A percentile compares a stretch with the other conserved stretches of the same genome.
phyloP scores from a whole-genome alignment of 306 rosid species.

The Quercus ilex region DNA sequence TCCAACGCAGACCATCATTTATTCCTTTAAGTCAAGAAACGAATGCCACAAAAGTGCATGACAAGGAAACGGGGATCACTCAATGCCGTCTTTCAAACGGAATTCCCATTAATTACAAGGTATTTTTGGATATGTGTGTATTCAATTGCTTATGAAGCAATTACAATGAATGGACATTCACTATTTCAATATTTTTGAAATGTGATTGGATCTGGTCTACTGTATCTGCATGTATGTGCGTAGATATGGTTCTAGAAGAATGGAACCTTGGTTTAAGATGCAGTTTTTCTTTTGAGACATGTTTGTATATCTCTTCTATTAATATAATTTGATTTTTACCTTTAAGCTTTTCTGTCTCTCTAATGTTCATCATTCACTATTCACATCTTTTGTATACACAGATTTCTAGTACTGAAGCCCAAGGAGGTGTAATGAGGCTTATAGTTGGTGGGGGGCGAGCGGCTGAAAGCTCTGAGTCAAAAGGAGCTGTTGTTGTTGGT shows the following conservation, averaged over 20 bases:
- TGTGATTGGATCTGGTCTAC: background rate
- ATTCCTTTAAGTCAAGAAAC: conserved; percentile 60
- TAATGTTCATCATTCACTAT: background rate
- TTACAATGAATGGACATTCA: background rate
- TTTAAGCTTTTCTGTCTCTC: background rate
- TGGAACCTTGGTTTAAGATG: background rate
- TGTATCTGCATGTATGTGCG: background rate
- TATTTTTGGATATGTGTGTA: conserved; percentile 25
- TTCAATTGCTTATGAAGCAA: conserved; percentile 13
- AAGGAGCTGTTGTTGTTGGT: conserved; percentile 98
- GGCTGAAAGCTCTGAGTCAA: conserved; percentile 69
- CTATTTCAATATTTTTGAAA: conserved; percentile 5
- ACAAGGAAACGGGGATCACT: conserved; percentile 86
- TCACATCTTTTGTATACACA: conserved; percentile 22
- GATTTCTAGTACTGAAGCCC: conserved; percentile 89
- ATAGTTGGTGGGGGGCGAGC: conserved; percentile 99
- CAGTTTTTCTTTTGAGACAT: background rate
- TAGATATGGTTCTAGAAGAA: background rate
- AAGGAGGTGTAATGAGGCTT: conserved; percentile 96
- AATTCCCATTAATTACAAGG: conserved; percentile 93
- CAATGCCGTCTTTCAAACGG: conserved; percentile 83
- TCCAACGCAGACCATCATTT: conserved; percentile 61
- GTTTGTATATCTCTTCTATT: background rate
- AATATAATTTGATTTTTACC: background rate
- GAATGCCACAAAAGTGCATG: conserved; percentile 56